Evolutionary conservation across 305 asterid species (phyloP).

Genomic region (Petunia hybrid): DNA sequence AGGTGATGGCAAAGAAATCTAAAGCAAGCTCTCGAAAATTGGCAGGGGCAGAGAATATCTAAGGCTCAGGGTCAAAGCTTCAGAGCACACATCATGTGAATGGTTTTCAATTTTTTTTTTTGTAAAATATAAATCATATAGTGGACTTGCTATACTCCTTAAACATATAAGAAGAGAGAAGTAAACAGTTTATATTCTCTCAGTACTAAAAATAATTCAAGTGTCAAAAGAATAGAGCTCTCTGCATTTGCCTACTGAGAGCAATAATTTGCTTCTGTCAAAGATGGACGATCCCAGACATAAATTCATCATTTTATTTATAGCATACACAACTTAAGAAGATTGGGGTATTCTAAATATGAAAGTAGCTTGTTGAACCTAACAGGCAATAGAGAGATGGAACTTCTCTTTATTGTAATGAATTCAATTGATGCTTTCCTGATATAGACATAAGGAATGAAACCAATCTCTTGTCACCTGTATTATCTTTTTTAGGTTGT

Average conservation of each 20-base stretch:
- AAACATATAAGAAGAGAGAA: background rate
- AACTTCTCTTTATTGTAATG: background rate
- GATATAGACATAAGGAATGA: background rate
- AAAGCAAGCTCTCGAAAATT: background rate
- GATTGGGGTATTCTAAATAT: background rate
- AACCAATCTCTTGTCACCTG: background rate
- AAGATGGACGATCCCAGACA: background rate
- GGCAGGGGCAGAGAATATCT: background rate
- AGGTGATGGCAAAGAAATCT: background rate
- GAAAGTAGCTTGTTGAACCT: background rate
- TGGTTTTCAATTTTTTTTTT: background rate
- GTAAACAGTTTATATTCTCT: background rate
- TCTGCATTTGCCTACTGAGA: background rate
- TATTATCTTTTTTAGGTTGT: background rate
- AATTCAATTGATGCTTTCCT: background rate
- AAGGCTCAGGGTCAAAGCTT: background rate
- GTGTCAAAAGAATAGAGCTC: background rate
- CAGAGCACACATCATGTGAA: background rate
- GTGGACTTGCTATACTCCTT: background rate
- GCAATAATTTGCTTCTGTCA: background rate
- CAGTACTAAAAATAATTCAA: background rate
- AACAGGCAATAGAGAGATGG: background rate
- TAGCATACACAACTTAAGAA: background rate
- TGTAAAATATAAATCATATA: background rate
- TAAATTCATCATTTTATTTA: background rate